These are phyloP conservation scores for Torulaspora gathmanii DNA, from an alignment of 805 yeast species.

Conservation along the genomic window DNA sequence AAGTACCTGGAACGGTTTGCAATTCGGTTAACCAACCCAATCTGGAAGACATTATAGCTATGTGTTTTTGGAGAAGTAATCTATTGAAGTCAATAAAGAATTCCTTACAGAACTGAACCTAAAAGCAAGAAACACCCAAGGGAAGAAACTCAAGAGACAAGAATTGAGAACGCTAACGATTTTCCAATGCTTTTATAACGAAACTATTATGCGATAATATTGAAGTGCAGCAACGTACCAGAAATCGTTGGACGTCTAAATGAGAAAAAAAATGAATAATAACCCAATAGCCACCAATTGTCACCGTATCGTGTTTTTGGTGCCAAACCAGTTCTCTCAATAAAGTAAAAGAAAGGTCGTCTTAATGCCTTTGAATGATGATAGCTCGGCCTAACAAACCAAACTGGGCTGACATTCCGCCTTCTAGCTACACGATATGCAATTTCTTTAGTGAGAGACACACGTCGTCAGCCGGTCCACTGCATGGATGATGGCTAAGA, in stretches of 20 bases:
- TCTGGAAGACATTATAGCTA: slow-evolving; percentile 42
- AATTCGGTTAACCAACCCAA: slow-evolving; percentile 81
- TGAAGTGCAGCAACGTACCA: slow-evolving; percentile 2
- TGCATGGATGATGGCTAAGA: slow-evolving; percentile 1
- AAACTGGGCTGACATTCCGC: slow-evolving; percentile 5
- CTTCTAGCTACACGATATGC: background rate
- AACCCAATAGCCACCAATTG: background rate
- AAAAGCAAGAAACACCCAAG: background rate
- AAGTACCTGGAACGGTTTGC: slow-evolving; percentile 73
- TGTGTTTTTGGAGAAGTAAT: slow-evolving; percentile 9
- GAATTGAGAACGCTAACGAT: background rate
- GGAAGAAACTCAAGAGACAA: background rate
- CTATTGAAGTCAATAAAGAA: slow-evolving; percentile 8
- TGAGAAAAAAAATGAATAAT: slow-evolving; percentile 3
- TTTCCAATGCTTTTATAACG: slow-evolving; percentile 7
- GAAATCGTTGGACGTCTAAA: background rate
- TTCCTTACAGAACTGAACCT: slow-evolving; percentile 6
- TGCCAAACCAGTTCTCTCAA: slow-evolving; percentile 3
- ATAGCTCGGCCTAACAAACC: background rate
- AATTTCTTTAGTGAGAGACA: background rate
- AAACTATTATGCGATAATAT: slow-evolving; percentile 6
- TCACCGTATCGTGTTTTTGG: background rate
- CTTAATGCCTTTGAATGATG: background rate
- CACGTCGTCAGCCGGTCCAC: slow-evolving; percentile 6
- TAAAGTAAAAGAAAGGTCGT: slow-evolving; percentile 9